Conservation (phyloP, 2,329 filamentous ascomycete genomes). For the Trichocomaceae sp. region DNA sequence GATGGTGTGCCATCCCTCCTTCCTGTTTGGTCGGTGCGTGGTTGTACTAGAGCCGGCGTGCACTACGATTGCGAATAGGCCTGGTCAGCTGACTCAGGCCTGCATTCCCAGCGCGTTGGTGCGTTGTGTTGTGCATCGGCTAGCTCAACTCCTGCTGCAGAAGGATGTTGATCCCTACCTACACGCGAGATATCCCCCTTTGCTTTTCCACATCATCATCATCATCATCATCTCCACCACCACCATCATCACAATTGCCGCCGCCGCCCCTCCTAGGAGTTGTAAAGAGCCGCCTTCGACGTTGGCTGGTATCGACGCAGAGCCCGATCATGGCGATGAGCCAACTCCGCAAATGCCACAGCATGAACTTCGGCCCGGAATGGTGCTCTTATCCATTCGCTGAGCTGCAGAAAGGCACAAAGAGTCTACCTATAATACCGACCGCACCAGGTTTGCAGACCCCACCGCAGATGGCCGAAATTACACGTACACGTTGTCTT, state of each 20-base stretch:
- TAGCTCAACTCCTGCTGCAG: not conserved
- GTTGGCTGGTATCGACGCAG: not conserved
- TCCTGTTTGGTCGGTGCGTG: slow-evolving; percentile 1
- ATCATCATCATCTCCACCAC: no score
- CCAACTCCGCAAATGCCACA: not conserved
- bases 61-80: not conserved
- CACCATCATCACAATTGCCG: no score
- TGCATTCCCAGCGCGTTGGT: not conserved
- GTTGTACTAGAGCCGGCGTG: not conserved
- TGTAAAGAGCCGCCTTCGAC: not conserved
- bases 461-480: not conserved
- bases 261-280: not conserved
- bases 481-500: not conserved
- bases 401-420: not conserved
- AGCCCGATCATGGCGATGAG: not conserved
- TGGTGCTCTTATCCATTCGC: not conserved
- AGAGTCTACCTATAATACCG: not conserved
- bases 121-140: not conserved
- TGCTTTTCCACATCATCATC: not conserved
- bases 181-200: not conserved
- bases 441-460: not conserved
- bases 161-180: not conserved
- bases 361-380: not conserved
- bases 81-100: slow-evolving; percentile 3
- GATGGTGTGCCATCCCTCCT: not conserved